phyloP scores from a whole-genome alignment of 805 yeast genomes.

The Sugiyamaella chiloensis region DNA sequence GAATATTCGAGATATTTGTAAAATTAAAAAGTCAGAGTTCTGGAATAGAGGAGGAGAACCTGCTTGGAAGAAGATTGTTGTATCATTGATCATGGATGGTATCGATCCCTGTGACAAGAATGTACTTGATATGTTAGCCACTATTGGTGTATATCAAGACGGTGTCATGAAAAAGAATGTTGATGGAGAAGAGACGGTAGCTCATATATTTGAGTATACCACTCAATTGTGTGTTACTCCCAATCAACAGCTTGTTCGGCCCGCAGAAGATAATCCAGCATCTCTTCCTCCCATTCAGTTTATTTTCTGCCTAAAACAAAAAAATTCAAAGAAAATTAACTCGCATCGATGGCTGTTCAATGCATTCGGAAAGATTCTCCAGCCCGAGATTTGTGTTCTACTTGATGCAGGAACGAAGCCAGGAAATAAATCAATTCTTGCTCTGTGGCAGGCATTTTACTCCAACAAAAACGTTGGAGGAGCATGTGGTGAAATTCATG shows the following conservation, averaged over 20 bases:
- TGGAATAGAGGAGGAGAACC: slow-evolving; percentile 49
- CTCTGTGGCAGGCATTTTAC: slow-evolving; percentile 63
- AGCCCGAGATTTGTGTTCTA: slow-evolving; percentile 55
- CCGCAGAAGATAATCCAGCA: slow-evolving; percentile 47
- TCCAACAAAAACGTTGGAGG: slow-evolving; percentile 60
- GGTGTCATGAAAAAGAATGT: slow-evolving; percentile 60
- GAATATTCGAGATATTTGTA: slow-evolving; percentile 59
- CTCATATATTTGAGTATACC: slow-evolving; percentile 65
- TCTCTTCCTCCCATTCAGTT: slow-evolving; percentile 59
- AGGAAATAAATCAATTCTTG: slow-evolving; percentile 50
- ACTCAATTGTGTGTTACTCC: slow-evolving; percentile 46
- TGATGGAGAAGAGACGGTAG: slow-evolving; percentile 58
- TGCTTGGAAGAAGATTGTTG: slow-evolving; percentile 65
- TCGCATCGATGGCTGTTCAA: slow-evolving; percentile 70
- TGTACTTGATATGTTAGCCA: slow-evolving; percentile 60
- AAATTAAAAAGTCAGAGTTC: slow-evolving; percentile 42
- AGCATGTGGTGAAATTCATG: slow-evolving; percentile 70
- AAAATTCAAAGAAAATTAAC: slow-evolving; percentile 61
- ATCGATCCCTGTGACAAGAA: slow-evolving; percentile 62
- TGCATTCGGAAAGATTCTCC: slow-evolving; percentile 54
- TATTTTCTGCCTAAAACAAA: slow-evolving; percentile 58
- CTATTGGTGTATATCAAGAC: slow-evolving; percentile 63
- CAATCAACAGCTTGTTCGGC: slow-evolving; percentile 49
- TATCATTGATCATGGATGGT: slow-evolving; percentile 62
- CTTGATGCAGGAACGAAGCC: slow-evolving; percentile 69